Evolutionary conservation across 1,284 basidiomycete species (phyloP).

Genomic region (Wolfiporia cocos): DNA sequence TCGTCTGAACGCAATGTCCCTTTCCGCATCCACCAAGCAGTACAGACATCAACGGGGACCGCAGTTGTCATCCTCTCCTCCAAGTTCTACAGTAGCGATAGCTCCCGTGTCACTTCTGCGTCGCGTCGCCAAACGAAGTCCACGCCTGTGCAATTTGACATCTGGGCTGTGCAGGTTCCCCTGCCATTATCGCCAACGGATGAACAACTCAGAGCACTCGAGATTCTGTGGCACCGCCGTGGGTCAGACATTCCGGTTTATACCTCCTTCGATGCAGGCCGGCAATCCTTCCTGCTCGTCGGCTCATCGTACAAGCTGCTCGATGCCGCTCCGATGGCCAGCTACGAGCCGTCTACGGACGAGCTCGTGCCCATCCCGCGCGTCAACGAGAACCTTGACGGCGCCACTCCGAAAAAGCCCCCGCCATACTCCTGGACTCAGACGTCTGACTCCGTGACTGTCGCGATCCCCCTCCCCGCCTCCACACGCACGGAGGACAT

Average conservation of each 20-base stretch:
- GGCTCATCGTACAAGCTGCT: conserved; percentile 45
- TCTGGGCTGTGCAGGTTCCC: conserved; percentile 53
- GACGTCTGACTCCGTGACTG: conserved; percentile 72
- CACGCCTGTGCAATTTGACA: conserved; percentile 44
- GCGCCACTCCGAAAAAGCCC: conserved; percentile 33
- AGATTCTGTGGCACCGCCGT: conserved; percentile 61
- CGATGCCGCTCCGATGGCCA: conserved; percentile 23
- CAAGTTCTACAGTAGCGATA: conserved; percentile 31
- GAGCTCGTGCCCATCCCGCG: conserved; percentile 67
- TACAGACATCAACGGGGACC: conserved; percentile 30
- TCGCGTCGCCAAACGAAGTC: not conserved
- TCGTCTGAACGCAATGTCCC: conserved; percentile 31
- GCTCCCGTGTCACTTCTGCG: conserved; percentile 1
- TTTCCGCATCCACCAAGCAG: conserved; percentile 52
- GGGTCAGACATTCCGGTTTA: conserved; percentile 71
- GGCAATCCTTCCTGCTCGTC: conserved; percentile 46
- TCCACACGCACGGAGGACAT: conserved; percentile 60
- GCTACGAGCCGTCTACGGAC: conserved; percentile 52
- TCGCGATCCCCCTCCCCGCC: conserved; percentile 78
- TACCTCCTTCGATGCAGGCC: conserved; percentile 41
- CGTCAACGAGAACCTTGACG: conserved; percentile 46
- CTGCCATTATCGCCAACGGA: conserved; percentile 31
- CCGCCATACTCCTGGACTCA: conserved; percentile 92
- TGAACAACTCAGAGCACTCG: conserved; percentile 30
- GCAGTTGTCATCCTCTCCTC: conserved; percentile 52